Evolutionary conservation across 1,139 yeast species (phyloP), one percentile per base, ranked within the genome.

Genomic region (Scheffersomyces titani): DNA sequence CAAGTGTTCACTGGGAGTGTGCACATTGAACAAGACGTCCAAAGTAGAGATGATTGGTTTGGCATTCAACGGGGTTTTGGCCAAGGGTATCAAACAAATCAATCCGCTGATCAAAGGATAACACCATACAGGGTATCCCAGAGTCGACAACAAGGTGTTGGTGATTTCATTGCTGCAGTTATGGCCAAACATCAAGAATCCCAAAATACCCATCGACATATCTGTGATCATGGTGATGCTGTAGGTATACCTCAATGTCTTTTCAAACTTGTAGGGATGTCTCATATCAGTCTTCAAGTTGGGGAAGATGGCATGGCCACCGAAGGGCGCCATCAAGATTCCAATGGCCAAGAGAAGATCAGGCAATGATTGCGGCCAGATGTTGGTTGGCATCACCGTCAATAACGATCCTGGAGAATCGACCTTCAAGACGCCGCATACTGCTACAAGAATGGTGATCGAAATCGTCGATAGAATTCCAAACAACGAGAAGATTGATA

Each of bases 131-230:
- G 98, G 97, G 65, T 90, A 92, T 0, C 96, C 96, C 6, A 81
- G 72, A 1, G 92, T 88, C 24, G 81, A 68, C 54, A 93, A 73
- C 24, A 93, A 80, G 67, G 87, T 90, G 66, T 87, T 90, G 5
- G 98, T 92, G 61, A 93, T 84, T 70, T 93, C 98, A 66, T 91
- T 96, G 63, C 83, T 82, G 54, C 93, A 91, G 20, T 74, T 68
- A 19, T 75, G 73, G 22, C 98, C 98, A 76, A 91, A 93, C 98
- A 93, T 93, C 47, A 92, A 74, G 69, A 87, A 90, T 0, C 98
- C 98, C 51, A 91, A 73, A 1, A 89, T 76, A 0, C 92, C 97
- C 82, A 92, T 91, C 21, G 89, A 75, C 57, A 85, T 68, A 70
- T 93, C 98, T 6, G 94, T 84, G 1, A 84, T 54, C 57, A 88